A percentile compares a stretch with the other conserved stretches of the same genome.
These are phyloP conservation scores for Leishmania arabica DNA, from an alignment of 208 protist genomes.

Conservation along the genomic window DNA sequence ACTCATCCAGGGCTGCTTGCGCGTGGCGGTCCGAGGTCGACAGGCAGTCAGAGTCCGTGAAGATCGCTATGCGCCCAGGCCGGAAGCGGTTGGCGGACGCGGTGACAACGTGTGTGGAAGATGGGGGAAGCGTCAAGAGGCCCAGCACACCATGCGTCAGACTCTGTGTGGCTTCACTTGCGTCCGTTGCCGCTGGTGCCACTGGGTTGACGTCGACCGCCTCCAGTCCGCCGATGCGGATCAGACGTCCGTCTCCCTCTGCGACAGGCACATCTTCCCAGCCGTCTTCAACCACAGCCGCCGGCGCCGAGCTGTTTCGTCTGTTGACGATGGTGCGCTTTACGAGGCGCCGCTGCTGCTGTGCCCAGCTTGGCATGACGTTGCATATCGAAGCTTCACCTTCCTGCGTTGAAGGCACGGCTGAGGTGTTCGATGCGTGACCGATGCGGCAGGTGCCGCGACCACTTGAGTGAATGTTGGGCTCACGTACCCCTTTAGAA, in stretches of 20 bases:
- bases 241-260: too few relatives aligned
- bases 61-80: conserved; percentile 38
- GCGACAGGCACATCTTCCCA: neutral
- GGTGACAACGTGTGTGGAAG: neutral
- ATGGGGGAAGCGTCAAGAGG: conserved; percentile 13
- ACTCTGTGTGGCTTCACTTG: neutral
- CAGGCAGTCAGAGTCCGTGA: conserved; percentile 63
- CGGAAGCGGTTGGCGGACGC: neutral
- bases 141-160: conserved; percentile 22
- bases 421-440: neutral
- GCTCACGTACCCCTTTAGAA: neutral
- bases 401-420: neutral
- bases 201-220: neutral
- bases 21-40: conserved; percentile 23
- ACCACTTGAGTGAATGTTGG: neutral
- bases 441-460: neutral
- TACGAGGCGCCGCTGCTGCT: conserved; percentile 18
- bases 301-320: neutral
- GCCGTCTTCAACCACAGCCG: neutral
- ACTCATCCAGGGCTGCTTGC: conserved; percentile 12
- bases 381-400: conserved; percentile 25
- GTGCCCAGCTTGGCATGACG: conserved; percentile 8
- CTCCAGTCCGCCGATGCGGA: neutral
- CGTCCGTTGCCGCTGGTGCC: neutral
- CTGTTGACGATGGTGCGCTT: conserved; percentile 13